Percentiles rank a stretch among this genome's conserved stretches.
Conservation (phyloP, 345 rosid genomes). For the Aquilaria yunnanensis region DNA sequence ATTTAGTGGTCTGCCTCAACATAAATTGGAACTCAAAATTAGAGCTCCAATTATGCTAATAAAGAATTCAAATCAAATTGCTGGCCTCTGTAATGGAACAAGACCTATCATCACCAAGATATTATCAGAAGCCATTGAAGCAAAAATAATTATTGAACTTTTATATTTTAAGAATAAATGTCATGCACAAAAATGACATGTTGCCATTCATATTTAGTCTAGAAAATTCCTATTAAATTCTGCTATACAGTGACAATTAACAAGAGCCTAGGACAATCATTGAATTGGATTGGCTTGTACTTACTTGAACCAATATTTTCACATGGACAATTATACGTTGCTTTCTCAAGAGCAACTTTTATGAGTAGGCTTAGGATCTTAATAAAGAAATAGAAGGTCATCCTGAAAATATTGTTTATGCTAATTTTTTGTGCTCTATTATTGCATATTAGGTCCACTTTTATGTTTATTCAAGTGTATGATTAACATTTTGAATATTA, state of each 20-base stretch:
- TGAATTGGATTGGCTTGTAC: slow-evolving; percentile 3
- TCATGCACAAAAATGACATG: neutral
- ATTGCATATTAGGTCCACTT: too few relatives aligned
- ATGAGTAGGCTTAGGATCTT: too few relatives aligned
- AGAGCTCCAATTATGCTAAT: slow-evolving; percentile 3
- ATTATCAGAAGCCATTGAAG: neutral
- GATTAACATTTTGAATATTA: too few relatives aligned
- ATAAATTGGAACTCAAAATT: neutral
- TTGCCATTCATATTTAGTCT: slow-evolving; percentile 1
- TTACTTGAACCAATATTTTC: neutral
- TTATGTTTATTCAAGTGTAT: too few relatives aligned
- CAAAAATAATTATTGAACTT: neutral
- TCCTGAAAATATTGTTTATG: too few relatives aligned
- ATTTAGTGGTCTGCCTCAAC: neutral
- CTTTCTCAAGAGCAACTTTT: neutral
- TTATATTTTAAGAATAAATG: neutral
- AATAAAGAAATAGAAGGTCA: too few relatives aligned
- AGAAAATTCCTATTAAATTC: neutral
- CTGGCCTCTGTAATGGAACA: neutral
- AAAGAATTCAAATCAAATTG: neutral
- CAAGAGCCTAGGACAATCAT: slow-evolving; percentile 5
- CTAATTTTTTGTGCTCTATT: too few relatives aligned
- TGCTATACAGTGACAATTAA: neutral
- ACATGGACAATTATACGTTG: neutral
- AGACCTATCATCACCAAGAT: neutral